phyloP scores from a whole-genome alignment of 2,329 filamentous ascomycete species.

The Claviceps citrina region DNA sequence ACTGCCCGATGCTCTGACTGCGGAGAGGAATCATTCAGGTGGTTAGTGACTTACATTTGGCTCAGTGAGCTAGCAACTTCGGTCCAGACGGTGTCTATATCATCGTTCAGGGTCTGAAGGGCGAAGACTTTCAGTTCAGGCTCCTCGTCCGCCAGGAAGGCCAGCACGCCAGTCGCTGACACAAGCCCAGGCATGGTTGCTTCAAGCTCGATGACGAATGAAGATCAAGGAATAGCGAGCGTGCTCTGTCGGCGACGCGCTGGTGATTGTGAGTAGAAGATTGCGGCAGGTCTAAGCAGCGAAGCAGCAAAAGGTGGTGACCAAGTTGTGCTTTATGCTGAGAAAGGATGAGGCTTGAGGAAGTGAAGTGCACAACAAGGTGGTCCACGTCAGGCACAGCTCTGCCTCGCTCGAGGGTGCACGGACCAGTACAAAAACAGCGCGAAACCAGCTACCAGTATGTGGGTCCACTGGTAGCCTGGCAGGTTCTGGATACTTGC shows the following conservation, averaged over 20 bases:
- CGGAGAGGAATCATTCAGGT: background rate
- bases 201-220: background rate
- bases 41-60: conserved; percentile 54
- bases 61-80: conserved; percentile 86
- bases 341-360: background rate
- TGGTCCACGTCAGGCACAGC: conserved; percentile 32
- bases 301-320: background rate
- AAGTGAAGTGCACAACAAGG: conserved; percentile 13
- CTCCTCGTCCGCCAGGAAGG: conserved; percentile 90
- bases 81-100: conserved; percentile 95
- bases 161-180: conserved; percentile 85
- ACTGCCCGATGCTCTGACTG: background rate
- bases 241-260: background rate
- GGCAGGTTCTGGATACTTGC: no score
- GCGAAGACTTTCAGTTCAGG: conserved; percentile 89
- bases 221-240: conserved; percentile 3
- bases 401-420: conserved; percentile 17
- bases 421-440: conserved; percentile 6
- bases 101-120: conserved; percentile 83
- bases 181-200: conserved; percentile 74
- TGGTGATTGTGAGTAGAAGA: background rate
- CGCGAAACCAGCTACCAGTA: no score
- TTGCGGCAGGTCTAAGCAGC: background rate
- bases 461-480: no score
- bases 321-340: background rate